Conservation (phyloP, 306 rosid species). For the Prunus padus region DNA sequence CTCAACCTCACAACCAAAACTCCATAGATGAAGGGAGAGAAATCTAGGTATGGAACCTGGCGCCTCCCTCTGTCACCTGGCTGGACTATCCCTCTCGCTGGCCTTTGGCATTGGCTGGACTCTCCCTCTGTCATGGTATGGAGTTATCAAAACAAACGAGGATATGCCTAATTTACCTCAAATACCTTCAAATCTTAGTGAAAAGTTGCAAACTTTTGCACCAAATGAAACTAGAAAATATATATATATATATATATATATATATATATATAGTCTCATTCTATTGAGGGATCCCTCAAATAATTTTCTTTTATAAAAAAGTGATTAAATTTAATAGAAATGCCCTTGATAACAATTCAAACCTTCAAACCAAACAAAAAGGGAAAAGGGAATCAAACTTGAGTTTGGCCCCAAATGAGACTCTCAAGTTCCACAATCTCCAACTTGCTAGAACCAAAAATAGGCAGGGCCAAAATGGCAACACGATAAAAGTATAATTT, state of each 20-base stretch:
- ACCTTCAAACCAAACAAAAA: background rate
- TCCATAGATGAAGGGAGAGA: too few species aligned
- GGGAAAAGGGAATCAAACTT: background rate
- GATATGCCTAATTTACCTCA: conserved; percentile 1
- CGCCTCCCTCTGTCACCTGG: too few species aligned
- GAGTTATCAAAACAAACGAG: background rate
- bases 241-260: too few species aligned
- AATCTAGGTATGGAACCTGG: too few species aligned
- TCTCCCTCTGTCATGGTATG: too few species aligned
- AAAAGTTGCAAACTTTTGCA: conserved; percentile 16
- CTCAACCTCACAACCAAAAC: too few species aligned
- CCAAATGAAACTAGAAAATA: conserved; percentile 33
- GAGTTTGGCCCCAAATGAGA: background rate
- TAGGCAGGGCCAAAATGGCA: conserved; percentile 11
- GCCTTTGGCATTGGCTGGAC: too few species aligned
- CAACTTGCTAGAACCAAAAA: conserved; percentile 5
- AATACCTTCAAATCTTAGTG: conserved; percentile 16
- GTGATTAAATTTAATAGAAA: conserved; percentile 9
- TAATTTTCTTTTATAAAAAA: background rate
- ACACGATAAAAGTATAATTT: background rate
- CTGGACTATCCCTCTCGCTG: too few species aligned
- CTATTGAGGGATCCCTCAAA: too few species aligned
- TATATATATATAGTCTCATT: too few species aligned
- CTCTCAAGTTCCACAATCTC: background rate
- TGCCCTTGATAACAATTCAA: conserved; percentile 2